phyloP scores from a whole-genome alignment of 1,284 basidiomycete genomes.

The Ceratobasidium sp. region DNA sequence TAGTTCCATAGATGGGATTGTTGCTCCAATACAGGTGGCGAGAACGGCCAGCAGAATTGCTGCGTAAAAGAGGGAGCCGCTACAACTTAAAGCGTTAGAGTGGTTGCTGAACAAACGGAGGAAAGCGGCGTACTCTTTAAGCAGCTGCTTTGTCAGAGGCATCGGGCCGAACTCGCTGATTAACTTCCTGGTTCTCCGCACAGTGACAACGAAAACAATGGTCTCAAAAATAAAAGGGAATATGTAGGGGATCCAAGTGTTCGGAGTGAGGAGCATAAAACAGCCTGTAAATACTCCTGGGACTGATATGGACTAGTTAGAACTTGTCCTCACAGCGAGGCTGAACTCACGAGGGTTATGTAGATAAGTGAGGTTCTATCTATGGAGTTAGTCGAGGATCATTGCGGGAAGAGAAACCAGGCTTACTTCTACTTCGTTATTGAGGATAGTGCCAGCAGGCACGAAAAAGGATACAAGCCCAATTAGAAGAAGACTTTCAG shows the following conservation, averaged over 20 bases:
- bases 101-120: background rate
- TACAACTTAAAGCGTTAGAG: background rate
- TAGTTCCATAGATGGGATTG: background rate
- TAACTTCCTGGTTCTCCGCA: slow-evolving; percentile 4
- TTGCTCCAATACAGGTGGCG: slow-evolving; percentile 8
- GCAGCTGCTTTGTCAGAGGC: background rate
- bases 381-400: background rate
- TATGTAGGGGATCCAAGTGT: slow-evolving; percentile 20
- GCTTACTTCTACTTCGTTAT: slow-evolving; percentile 1
- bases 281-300: slow-evolving; percentile 20
- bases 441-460: too few species aligned
- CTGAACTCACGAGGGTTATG: slow-evolving; percentile 3
- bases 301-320: background rate
- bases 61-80: background rate
- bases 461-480: too few species aligned
- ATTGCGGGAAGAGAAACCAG: background rate
- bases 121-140: background rate
- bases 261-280: background rate
- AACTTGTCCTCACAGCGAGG: background rate
- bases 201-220: background rate
- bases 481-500: too few species aligned
- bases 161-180: slow-evolving; percentile 16
- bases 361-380: slow-evolving; percentile 3
- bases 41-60: background rate
- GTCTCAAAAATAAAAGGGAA: slow-evolving; percentile 30